Percentiles rank a stretch among this genome's conserved stretches.
These are phyloP conservation scores for Fraxinus sp. DNA, from an alignment of 305 asterid genomes.

Conservation along the genomic window DNA sequence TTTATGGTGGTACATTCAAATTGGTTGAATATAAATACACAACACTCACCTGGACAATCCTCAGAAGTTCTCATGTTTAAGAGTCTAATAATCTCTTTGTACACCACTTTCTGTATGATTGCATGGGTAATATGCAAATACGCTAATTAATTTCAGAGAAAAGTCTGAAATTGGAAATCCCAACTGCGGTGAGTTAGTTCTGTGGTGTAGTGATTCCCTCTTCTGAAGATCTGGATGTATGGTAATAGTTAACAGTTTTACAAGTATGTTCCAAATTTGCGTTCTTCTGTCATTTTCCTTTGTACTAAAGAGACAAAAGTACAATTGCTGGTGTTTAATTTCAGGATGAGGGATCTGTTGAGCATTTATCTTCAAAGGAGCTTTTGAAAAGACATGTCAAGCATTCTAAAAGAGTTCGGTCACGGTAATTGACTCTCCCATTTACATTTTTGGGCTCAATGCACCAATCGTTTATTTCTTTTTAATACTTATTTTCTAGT, in stretches of 20 bases:
- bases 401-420: constrained; percentile 85
- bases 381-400: constrained; percentile 76
- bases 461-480: not conserved
- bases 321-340: constrained; percentile 27
- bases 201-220: not conserved
- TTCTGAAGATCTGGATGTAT: not conserved
- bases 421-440: constrained; percentile 50
- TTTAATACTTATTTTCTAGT: not conserved
- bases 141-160: not conserved
- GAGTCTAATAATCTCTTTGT: not conserved
- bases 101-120: not conserved
- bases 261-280: not conserved
- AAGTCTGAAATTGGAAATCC: not conserved
- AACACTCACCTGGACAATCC: not conserved
- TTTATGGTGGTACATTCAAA: not conserved
- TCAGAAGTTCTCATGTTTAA: not conserved
- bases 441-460: not conserved
- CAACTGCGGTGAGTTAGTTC: not conserved
- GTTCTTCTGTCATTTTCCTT: not conserved
- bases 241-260: not conserved
- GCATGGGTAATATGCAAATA: not conserved
- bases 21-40: not conserved
- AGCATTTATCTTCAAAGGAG: constrained; percentile 58
- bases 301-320: not conserved
- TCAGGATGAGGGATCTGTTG: constrained; percentile 66